These are phyloP conservation scores for Saccharomycopsis sp. DNA, from an alignment of 805 yeast genomes.

Conservation along the genomic window DNA sequence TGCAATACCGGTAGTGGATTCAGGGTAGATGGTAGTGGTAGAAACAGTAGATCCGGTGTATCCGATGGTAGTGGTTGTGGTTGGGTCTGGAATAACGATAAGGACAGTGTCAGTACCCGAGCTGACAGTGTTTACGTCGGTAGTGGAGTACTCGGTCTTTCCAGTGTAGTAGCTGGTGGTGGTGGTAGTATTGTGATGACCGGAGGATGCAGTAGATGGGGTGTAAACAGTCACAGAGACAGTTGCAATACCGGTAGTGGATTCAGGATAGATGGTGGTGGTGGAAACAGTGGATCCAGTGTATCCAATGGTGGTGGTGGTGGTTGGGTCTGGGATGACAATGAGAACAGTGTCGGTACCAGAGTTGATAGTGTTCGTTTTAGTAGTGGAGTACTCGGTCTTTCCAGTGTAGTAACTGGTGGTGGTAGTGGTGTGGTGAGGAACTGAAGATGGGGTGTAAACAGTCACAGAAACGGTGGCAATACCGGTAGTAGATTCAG, in stretches of 20 bases:
- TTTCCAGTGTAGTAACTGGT: not conserved
- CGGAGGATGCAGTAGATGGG: slow-evolving; percentile 1
- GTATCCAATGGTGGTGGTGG: slow-evolving; percentile 8
- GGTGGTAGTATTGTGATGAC: too few species aligned
- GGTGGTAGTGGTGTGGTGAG: not conserved
- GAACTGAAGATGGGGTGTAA: not conserved
- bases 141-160: too few species aligned
- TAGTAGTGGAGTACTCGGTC: not conserved
- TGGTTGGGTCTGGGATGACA: slow-evolving; percentile 5
- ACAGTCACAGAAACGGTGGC: not conserved
- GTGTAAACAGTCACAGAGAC: slow-evolving; percentile 16
- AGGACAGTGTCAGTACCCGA: too few species aligned
- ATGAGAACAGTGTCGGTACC: slow-evolving; percentile 1
- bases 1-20: slow-evolving; percentile 20
- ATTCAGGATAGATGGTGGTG: slow-evolving; percentile 19
- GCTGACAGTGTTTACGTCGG: too few species aligned
- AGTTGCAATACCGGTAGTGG: slow-evolving; percentile 20
- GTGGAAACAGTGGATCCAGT: slow-evolving; percentile 8
- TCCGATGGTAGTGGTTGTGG: too few species aligned
- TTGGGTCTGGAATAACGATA: too few species aligned
- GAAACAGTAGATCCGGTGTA: slow-evolving; percentile 4
- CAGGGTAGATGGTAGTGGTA: slow-evolving; percentile 19
- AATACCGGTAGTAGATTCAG: not conserved
- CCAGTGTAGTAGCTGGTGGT: too few species aligned
- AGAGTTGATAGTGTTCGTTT: not conserved